Conservation (phyloP, 83 land plant genomes). For the Thuja plicata region DNA sequence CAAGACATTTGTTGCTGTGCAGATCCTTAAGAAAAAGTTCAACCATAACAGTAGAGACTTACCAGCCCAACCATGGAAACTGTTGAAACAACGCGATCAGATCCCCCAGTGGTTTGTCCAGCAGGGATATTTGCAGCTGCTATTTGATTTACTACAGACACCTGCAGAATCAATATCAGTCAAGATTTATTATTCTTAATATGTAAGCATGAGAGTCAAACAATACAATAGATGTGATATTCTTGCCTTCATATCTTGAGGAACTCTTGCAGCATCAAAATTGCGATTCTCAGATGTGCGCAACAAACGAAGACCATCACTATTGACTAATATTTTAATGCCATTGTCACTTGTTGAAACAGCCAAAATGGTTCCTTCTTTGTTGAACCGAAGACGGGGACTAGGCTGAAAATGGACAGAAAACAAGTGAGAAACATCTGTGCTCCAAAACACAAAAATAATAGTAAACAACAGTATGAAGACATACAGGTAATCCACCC, state of each 20-base stretch:
- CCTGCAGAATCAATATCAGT: conserved; percentile 22
- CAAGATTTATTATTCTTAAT: neutral
- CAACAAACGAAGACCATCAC: conserved; percentile 69
- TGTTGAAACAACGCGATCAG: conserved; percentile 32
- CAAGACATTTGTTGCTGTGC: too few relatives aligned
- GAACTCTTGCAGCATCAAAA: conserved; percentile 54
- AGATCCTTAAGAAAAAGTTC: neutral
- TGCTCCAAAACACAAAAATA: conserved; percentile 7
- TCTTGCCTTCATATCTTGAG: conserved; percentile 53
- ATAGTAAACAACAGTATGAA: neutral
- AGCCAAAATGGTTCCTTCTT: conserved; percentile 77
- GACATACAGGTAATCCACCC: conserved; percentile 79
- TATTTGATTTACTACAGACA: conserved; percentile 23
- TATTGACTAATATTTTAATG: conserved; percentile 72
- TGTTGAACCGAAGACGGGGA: conserved; percentile 83
- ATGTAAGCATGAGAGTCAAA: neutral
- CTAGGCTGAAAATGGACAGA: conserved; percentile 49
- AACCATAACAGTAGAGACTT: neutral
- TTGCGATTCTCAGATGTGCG: conserved; percentile 57
- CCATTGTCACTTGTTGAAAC: conserved; percentile 84
- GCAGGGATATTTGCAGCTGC: conserved; percentile 11
- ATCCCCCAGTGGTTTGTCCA: conserved; percentile 24
- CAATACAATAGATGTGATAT: conserved; percentile 2
- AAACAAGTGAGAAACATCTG: neutral
- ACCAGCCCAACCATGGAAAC: conserved; percentile 31